A percentile compares a stretch with the other conserved stretches of the same genome.
Conservation (phyloP, 331 rosid species). For the Saraca asoca region DNA sequence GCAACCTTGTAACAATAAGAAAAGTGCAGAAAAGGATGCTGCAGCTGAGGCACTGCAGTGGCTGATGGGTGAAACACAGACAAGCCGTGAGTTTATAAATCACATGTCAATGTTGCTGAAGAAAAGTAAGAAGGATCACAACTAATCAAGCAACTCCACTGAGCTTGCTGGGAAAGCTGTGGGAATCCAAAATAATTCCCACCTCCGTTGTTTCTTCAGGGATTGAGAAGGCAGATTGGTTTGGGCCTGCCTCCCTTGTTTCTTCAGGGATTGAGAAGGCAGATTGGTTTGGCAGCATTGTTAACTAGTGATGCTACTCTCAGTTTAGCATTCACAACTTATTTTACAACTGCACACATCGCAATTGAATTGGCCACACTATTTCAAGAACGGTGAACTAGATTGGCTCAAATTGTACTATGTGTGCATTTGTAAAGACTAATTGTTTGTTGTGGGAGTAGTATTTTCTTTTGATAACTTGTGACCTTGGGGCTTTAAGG, state of each 20-base stretch:
- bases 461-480: background rate
- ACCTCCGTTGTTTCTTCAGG: background rate
- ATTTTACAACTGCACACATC: too few relatives aligned
- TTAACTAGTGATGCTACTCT: background rate
- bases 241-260: background rate
- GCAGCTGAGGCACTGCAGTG: conserved; percentile 94
- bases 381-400: too few relatives aligned
- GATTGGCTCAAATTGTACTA: too few relatives aligned
- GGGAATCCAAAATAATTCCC: conserved; percentile 6
- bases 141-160: conserved; percentile 30
- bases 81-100: conserved; percentile 55
- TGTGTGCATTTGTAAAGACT: too few relatives aligned
- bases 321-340: too few relatives aligned
- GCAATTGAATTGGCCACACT: too few relatives aligned
- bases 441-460: too few relatives aligned
- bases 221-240: background rate
- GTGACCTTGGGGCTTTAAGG: conserved; percentile 17
- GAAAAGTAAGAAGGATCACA: conserved; percentile 80
- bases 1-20: conserved; percentile 83
- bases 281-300: conserved; percentile 26
- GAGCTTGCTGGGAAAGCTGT: conserved; percentile 22
- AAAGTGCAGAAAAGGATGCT: conserved; percentile 94
- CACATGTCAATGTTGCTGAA: conserved; percentile 77
- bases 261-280: background rate
- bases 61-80: conserved; percentile 67